Evolutionary conservation across 1,139 yeast genomes (phyloP).

Genomic region (Meyerozyma elateridarum): DNA sequence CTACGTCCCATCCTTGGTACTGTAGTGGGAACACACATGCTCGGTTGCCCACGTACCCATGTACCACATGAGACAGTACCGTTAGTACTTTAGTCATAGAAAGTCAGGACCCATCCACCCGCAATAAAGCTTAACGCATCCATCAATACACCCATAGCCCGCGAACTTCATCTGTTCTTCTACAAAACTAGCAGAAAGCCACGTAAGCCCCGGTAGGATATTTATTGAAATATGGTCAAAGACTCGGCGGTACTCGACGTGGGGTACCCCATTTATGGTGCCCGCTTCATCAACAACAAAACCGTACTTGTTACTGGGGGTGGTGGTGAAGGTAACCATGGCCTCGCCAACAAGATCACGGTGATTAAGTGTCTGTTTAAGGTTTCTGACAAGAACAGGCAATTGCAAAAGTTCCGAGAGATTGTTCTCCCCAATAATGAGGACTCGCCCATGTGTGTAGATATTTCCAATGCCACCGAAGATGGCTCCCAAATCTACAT

Average conservation of each 20-base stretch:
- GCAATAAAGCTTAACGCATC: background rate
- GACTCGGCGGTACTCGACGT: slow-evolving; percentile 45
- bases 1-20: slow-evolving; percentile 79
- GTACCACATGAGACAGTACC: slow-evolving; percentile 78
- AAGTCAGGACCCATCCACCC: too few relatives aligned
- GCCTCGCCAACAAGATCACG: slow-evolving; percentile 82
- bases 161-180: too few relatives aligned
- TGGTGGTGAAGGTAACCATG: slow-evolving; percentile 89
- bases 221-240: slow-evolving; percentile 15
- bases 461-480: slow-evolving; percentile 30
- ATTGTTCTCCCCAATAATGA: slow-evolving; percentile 56
- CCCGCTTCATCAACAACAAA: slow-evolving; percentile 60
- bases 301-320: slow-evolving; percentile 82
- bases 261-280: slow-evolving; percentile 81
- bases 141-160: background rate
- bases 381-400: slow-evolving; percentile 42
- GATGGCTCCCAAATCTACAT: slow-evolving; percentile 41
- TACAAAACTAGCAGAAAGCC: too few relatives aligned
- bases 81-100: slow-evolving; percentile 20
- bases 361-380: slow-evolving; percentile 59
- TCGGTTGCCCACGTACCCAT: slow-evolving; percentile 81
- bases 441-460: slow-evolving; percentile 74
- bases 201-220: background rate
- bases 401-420: slow-evolving; percentile 60
- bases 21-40: slow-evolving; percentile 82